Evolutionary conservation across 108 stramenopile species (phyloP), one percentile per base, ranked within the genome.

Genomic region (Fragilariopsis cylindrus): DNA sequence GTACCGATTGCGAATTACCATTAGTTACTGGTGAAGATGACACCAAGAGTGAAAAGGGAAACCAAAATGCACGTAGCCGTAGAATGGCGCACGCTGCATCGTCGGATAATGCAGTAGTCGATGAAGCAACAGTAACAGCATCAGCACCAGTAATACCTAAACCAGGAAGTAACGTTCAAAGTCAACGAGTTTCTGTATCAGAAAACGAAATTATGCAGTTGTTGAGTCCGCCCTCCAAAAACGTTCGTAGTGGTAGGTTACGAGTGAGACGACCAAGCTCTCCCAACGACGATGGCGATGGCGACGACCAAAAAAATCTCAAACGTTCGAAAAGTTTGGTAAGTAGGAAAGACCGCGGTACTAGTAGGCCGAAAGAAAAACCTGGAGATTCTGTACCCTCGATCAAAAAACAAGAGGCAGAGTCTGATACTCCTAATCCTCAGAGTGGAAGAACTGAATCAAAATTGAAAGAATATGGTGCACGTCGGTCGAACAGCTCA

Each of bases 201-300:
- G 67, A 68, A 50, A 48, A 50, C 18, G 67, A 68, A 48, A 68
- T 68, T 47, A 49, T 50, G 67, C 21, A 45, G 16, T 4, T 63
- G 39, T n/a, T 63, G 42, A 40, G 19, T 18, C 8, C 58, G 19
- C 5, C 58, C 9, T 60, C 39, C 19, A 11, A 30, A 30, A 30
- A 30, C 1, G 30, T 30, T 30, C 30, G 30, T 30, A 30, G 30
- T 30, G 30, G 30, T 30, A 30, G 30, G 30, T 30, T 30, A 52
- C 12, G 13, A 52, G 50, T 9, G 12, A 52, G 50, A 52, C 13
- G 50, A 52, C 3, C 50, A 9, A 52, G 12, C 50, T 13, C 13
- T 52, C 50, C 9, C 50, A 9, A 9, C 50, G 50, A 52, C 12
- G 50, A 52, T 13, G 9, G 50, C 9, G 13, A 13, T 13, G 13